phyloP scores from a whole-genome alignment of 768 basidiomycete genomes.

The Tephrocybe sp. region DNA sequence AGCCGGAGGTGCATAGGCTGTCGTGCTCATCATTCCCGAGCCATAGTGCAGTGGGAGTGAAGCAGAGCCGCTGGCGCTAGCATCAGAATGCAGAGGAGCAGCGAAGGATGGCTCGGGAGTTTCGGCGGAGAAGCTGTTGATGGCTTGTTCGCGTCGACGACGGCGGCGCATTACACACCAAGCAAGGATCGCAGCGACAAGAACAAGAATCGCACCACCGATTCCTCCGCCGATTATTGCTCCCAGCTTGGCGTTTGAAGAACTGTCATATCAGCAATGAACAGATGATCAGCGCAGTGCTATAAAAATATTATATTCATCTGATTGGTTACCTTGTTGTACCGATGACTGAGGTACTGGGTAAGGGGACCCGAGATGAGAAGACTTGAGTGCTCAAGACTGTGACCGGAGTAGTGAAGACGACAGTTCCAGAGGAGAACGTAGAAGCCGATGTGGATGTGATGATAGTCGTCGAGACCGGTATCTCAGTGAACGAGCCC shows the following conservation, averaged over 20 bases:
- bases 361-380: conserved; percentile 7
- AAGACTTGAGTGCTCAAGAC: conserved; percentile 8
- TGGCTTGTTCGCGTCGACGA: conserved; percentile 12
- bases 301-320: neutral
- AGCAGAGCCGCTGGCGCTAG: neutral
- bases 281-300: neutral
- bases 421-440: conserved; percentile 4
- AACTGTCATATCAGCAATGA: neutral
- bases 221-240: conserved; percentile 18
- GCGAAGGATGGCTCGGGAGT: conserved; percentile 11
- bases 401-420: conserved; percentile 3
- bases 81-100: conserved; percentile 1
- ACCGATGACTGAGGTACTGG: neutral
- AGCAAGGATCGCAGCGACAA: conserved; percentile 10
- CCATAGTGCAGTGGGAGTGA: neutral
- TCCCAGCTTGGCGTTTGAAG: conserved; percentile 7
- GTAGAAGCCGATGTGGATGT: conserved; percentile 4
- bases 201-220: conserved; percentile 15
- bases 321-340: conserved; percentile 6
- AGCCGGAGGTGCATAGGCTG: neutral
- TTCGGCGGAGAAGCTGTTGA: conserved; percentile 7
- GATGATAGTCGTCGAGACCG: conserved; percentile 6
- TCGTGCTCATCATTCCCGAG: neutral
- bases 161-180: conserved; percentile 18
- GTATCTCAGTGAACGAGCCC: conserved; percentile 6